Conservation (phyloP, 495 filamentous ascomycete genomes). For the Hypoxylon fuscum region DNA sequence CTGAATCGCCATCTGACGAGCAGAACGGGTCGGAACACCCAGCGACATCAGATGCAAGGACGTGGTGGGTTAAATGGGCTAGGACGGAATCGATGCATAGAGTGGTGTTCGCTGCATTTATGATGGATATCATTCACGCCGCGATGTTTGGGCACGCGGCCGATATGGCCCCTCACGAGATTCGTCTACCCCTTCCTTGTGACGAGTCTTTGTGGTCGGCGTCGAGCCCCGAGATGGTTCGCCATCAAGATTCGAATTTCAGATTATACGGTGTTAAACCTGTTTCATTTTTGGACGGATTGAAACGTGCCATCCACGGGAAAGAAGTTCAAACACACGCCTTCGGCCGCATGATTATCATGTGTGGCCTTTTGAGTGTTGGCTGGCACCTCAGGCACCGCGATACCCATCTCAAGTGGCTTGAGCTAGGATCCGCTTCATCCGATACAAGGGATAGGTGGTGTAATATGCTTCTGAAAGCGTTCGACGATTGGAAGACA, state of each 20-base stretch:
- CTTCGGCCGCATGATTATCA: slow-evolving; percentile 92
- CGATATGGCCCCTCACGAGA: slow-evolving; percentile 95
- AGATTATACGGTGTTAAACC: slow-evolving; percentile 85
- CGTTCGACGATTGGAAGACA: slow-evolving; percentile 93
- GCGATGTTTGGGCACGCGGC: slow-evolving; percentile 98
- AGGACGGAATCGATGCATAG: slow-evolving; percentile 90
- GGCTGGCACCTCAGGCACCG: slow-evolving; percentile 97
- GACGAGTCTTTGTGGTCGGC: slow-evolving; percentile 95
- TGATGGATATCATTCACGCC: slow-evolving; percentile 92
- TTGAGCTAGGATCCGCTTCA: slow-evolving; percentile 71
- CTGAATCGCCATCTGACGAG: slow-evolving; percentile 83
- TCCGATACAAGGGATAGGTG: slow-evolving; percentile 88
- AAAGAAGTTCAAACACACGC: slow-evolving; percentile 89
- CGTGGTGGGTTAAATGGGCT: slow-evolving; percentile 96
- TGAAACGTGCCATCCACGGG: slow-evolving; percentile 89
- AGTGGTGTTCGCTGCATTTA: slow-evolving; percentile 93
- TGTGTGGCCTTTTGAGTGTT: slow-evolving; percentile 92
- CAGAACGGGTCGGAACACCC: slow-evolving; percentile 64
- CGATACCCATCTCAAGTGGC: slow-evolving; percentile 88
- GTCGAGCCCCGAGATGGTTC: slow-evolving; percentile 83
- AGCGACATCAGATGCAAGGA: slow-evolving; percentile 67
- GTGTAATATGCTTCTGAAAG: slow-evolving; percentile 82
- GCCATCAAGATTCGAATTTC: slow-evolving; percentile 81
- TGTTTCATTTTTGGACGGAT: slow-evolving; percentile 86
- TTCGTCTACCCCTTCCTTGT: slow-evolving; percentile 91